Evolutionary conservation across 2,329 filamentous ascomycete genomes (phyloP).

Genomic region (Fusarium xyrophilum): DNA sequence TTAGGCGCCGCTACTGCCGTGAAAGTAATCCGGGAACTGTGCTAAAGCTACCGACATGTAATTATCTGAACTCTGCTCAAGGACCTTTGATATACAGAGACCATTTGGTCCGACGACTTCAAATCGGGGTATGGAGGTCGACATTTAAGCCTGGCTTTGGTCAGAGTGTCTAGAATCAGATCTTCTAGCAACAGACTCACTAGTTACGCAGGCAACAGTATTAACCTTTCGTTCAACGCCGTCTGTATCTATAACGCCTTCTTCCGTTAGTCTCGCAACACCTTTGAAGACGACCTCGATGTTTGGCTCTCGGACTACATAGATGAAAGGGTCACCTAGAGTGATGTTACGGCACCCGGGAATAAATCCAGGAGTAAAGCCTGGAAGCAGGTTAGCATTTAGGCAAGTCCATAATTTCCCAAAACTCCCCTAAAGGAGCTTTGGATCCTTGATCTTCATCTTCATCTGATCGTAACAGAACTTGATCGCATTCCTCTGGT

Average conservation of each 20-base stretch:
- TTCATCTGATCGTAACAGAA: not conserved
- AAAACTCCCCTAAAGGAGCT: not conserved
- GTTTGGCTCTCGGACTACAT: not conserved
- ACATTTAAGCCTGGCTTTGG: not conserved
- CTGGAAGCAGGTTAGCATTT: fast-evolving
- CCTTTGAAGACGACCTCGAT: not conserved
- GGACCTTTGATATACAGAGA: not conserved
- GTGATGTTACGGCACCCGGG: not conserved
- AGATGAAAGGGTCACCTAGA: not conserved
- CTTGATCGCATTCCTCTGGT: not conserved
- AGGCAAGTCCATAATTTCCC: fast-evolving
- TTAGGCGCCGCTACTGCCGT: not conserved
- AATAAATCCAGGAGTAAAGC: not conserved
- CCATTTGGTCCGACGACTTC: not conserved
- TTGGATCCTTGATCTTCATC: not conserved
- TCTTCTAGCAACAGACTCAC: fast-evolving
- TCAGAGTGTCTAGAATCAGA: fast-evolving
- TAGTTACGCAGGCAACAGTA: not conserved
- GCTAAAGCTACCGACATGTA: not conserved
- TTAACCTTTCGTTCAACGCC: not conserved
- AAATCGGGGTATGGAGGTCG: not conserved
- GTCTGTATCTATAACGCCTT: not conserved
- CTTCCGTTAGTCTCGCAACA: fast-evolving
- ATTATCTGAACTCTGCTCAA: not conserved
- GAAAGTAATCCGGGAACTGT: not conserved